Evolutionary conservation across 768 basidiomycete genomes (phyloP), one percentile per base, ranked within the genome.

Genomic region (Collybia mongolica): DNA sequence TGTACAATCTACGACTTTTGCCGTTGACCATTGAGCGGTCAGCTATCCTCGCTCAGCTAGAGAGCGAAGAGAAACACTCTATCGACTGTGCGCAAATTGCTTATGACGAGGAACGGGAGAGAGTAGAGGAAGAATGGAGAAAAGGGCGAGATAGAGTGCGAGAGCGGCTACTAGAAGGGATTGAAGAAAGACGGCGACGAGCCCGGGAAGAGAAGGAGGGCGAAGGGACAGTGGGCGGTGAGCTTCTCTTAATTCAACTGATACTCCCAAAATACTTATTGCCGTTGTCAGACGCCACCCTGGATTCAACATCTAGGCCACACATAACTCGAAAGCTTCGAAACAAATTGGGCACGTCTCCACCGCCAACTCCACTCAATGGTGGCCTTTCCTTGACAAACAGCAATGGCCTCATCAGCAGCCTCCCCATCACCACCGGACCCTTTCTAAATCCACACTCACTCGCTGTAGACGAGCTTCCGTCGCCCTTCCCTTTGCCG

Each of bases 141-240:
- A 77, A 80, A 39, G 90, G 91, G 3, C 74, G 85, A 40, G 88
- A 88, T 38, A 73, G 84, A 23, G 84, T 93, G 15, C 73, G 88
- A 6, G 89, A 92, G 59, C 75, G 90, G 14, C 72, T 93, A 24
- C 65, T 92, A 14, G 91, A 93, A 59, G 89, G 91, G 23, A 87
- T 93, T 55, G 90, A 92, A 64, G 91, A 93, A 61, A 76, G 90
- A 24, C 68, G 90, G 48, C 74, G 83, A 56, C 71, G 87, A 52
- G 91, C 91, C 23, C 72, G 91, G 46, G 91, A 93, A 54, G 91
- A 93, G 71, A 93, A 92, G 62, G 91, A 93, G 52, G 88, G 90
- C 53, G 91, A 93, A 58, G 90, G 88, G n/a, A 84, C 82, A 14
- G 75, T 81, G 37, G 84, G 83, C 46, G 86, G 82, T 84, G 42